phyloP scores from a whole-genome alignment of 306 rosid genomes.

The Corylus heterophylla region DNA sequence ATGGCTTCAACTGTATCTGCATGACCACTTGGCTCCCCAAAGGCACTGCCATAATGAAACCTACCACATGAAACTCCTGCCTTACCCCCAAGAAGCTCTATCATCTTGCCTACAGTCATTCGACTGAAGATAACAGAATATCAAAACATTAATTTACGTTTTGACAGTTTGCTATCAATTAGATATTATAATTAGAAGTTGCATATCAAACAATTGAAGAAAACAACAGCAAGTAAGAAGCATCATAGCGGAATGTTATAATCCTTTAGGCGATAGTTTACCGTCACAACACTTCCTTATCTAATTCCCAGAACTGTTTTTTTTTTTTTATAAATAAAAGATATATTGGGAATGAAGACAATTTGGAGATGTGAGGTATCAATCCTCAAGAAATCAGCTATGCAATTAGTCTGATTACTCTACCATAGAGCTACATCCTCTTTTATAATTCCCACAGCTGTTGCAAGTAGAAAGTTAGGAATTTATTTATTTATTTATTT shows the following conservation, averaged over 20 bases:
- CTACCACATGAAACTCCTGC: conserved; percentile 97
- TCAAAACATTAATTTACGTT: conserved; percentile 13
- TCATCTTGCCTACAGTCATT: conserved; percentile 99
- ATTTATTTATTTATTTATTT: too few relatives aligned
- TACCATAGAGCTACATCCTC: too few relatives aligned
- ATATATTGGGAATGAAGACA: too few relatives aligned
- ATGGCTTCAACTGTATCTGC: conserved; percentile 95
- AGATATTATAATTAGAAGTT: not conserved
- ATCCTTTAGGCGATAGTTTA: not conserved
- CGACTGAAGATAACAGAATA: conserved; percentile 58
- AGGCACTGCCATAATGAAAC: conserved; percentile 98
- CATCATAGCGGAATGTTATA: not conserved
- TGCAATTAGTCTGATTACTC: too few relatives aligned
- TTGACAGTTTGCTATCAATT: not conserved
- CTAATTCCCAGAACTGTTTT: not conserved
- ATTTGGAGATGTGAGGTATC: too few relatives aligned
- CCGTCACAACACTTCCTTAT: not conserved
- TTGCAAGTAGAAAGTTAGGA: not conserved
- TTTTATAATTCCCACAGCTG: not conserved
- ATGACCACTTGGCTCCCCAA: conserved; percentile 97
- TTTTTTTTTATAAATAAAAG: too few relatives aligned
- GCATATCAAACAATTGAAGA: conserved; percentile 4
- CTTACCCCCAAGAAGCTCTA: conserved; percentile 96
- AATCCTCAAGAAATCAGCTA: too few relatives aligned
- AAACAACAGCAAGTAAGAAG: not conserved